Percentiles rank a stretch among this genome's conserved stretches.
Evolutionary conservation across 2,329 filamentous ascomycete genomes (phyloP).

Genomic region (Diplodia intermedia): DNA sequence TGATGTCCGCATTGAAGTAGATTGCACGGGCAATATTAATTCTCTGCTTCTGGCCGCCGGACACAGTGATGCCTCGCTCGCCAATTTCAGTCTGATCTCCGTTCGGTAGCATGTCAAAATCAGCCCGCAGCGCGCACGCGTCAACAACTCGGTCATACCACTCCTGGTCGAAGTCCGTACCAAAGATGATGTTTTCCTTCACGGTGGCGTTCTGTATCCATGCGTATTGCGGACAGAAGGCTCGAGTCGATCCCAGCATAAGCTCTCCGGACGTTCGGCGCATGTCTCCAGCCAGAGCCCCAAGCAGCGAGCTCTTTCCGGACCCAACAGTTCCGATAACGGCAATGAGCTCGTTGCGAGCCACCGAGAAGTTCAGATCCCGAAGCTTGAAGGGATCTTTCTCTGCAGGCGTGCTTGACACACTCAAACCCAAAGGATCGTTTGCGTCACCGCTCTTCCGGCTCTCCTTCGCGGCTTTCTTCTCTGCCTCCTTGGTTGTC

Average conservation of each 20-base stretch:
- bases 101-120: constrained; percentile 91
- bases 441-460: constrained; percentile 48
- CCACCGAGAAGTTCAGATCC: constrained; percentile 70
- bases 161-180: constrained; percentile 71
- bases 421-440: constrained; percentile 37
- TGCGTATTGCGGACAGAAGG: constrained; percentile 94
- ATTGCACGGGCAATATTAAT: constrained; percentile 88
- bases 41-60: constrained; percentile 92
- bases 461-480: constrained; percentile 56
- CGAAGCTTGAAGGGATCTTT: constrained; percentile 76
- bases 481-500: constrained; percentile 44
- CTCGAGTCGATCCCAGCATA: constrained; percentile 76
- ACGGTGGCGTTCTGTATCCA: constrained; percentile 96
- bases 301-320: constrained; percentile 88
- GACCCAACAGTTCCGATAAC: constrained; percentile 90
- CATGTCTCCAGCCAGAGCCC: constrained; percentile 93
- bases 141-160: constrained; percentile 89
- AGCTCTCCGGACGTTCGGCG: constrained; percentile 77
- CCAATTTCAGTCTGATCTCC: constrained; percentile 92
- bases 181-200: constrained; percentile 89
- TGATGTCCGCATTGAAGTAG: constrained; percentile 68
- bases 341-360: constrained; percentile 77
- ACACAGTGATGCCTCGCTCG: constrained; percentile 93
- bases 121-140: constrained; percentile 82
- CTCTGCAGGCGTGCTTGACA: constrained; percentile 38